A percentile compares a stretch with the other conserved stretches of the same genome.
phyloP scores from a whole-genome alignment of 2,329 filamentous ascomycete genomes.

The Monosporascus sp. region DNA sequence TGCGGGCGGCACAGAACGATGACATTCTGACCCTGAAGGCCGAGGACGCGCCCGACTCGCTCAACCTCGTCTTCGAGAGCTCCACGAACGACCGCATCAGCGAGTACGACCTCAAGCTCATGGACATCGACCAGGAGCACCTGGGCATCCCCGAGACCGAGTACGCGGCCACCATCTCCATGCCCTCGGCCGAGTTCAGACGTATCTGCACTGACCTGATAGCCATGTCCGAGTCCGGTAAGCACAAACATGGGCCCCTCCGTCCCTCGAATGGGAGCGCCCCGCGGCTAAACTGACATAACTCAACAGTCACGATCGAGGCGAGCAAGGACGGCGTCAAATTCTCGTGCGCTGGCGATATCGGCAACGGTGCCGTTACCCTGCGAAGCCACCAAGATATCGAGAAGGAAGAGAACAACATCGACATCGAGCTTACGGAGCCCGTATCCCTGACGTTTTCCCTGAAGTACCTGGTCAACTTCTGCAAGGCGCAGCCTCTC shows the following conservation, averaged over 20 bases:
- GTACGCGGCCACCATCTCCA: constrained; percentile 82
- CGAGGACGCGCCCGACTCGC: constrained; percentile 89
- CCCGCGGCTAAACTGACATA: constrained; percentile 8
- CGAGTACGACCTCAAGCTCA: constrained; percentile 99
- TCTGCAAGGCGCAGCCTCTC: constrained; percentile 93
- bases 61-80: constrained; percentile 95
- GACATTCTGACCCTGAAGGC: constrained; percentile 95
- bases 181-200: constrained; percentile 88
- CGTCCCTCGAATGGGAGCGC: neutral
- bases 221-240: constrained; percentile 93
- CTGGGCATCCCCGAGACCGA: constrained; percentile 98
- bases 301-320: constrained; percentile 75
- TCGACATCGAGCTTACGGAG: constrained; percentile 86
- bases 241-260: constrained; percentile 23
- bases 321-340: constrained; percentile 96
- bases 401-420: constrained; percentile 80
- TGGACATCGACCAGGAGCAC: constrained; percentile 99
- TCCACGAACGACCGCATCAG: constrained; percentile 81
- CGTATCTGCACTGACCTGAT: constrained; percentile 91
- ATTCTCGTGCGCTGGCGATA: constrained; percentile 89
- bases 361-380: constrained; percentile 90
- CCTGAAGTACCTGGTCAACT: constrained; percentile 98
- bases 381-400: constrained; percentile 83
- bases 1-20: constrained; percentile 88
- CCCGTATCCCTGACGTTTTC: constrained; percentile 95